Evolutionary conservation across 1,139 yeast species (phyloP).

Genomic region (Saccharomyces pastorianus): DNA sequence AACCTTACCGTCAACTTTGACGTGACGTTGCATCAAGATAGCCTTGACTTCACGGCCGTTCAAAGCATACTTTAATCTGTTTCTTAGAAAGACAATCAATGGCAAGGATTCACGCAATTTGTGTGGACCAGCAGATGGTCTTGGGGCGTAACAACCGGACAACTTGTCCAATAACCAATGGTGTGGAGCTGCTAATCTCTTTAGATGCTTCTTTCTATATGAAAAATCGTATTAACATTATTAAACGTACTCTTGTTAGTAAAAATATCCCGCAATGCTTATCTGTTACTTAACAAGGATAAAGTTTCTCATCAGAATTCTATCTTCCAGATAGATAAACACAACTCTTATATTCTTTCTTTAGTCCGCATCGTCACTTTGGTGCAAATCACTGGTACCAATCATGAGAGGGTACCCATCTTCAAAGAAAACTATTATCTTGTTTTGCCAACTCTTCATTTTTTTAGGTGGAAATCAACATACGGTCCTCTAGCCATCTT

Average conservation of each 20-base stretch:
- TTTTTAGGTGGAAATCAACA: conserved; percentile 34
- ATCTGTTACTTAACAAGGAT: neutral
- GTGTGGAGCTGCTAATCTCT: conserved; percentile 99
- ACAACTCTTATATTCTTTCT: neutral
- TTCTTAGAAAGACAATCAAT: conserved; percentile 94
- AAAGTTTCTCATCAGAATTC: neutral
- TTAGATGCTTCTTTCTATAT: conserved; percentile 82
- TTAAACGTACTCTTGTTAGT: conserved; percentile 4
- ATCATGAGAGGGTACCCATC: neutral
- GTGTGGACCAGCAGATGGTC: conserved; percentile 99
- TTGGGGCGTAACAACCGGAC: conserved; percentile 99
- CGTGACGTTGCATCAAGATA: conserved; percentile 97
- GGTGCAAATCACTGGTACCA: neutral
- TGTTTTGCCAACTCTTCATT: conserved; percentile 3
- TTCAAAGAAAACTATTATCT: neutral
- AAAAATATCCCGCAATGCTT: neutral
- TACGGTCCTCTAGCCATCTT: conserved; percentile 96
- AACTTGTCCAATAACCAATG: conserved; percentile 99
- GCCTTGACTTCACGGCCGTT: conserved; percentile 99
- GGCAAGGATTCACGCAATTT: conserved; percentile 98
- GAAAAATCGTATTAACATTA: conserved; percentile 7
- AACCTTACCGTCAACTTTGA: conserved; percentile 97
- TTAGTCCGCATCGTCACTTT: neutral
- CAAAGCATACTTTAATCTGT: conserved; percentile 98
- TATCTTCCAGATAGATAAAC: neutral